Percentiles rank a stretch among this genome's conserved stretches.
These are phyloP conservation scores for Venturia carpophila DNA, from an alignment of 2,329 filamentous ascomycete species.

Conservation along the genomic window DNA sequence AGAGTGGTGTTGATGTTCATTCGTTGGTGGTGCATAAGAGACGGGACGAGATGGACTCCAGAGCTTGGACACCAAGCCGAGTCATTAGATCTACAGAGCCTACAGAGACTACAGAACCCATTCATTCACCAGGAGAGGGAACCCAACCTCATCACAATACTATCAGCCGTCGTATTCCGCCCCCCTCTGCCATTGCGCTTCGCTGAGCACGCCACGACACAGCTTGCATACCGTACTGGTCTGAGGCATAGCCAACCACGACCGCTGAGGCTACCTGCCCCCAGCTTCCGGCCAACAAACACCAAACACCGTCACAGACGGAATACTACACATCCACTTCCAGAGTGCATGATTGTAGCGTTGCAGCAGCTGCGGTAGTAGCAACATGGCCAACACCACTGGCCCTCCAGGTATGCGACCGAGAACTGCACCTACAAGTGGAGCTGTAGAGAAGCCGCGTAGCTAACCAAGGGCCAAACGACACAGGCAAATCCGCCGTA, in stretches of 20 bases:
- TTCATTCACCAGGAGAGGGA: neutral
- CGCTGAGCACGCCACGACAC: neutral
- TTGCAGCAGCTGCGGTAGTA: conserved; percentile 9
- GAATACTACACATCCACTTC: neutral
- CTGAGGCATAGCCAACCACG: neutral
- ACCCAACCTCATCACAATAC: neutral
- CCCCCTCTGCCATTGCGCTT: neutral
- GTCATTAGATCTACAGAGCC: neutral
- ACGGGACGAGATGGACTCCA: neutral
- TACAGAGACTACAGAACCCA: neutral
- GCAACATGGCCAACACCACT: conserved; percentile 5
- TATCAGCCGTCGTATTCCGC: neutral
- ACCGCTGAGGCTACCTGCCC: neutral
- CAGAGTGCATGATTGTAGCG: conserved; percentile 9
- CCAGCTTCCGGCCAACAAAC: neutral
- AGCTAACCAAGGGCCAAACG: conserved; percentile 10
- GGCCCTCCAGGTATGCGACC: conserved; percentile 9
- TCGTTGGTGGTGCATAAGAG: conserved; percentile 2
- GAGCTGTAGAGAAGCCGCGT: conserved; percentile 1
- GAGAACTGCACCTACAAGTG: neutral
- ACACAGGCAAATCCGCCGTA: conserved; percentile 42
- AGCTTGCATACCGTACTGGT: neutral
- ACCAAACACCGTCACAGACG: neutral
- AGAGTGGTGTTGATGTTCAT: neutral
- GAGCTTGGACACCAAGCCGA: neutral